These are phyloP conservation scores for Staphylotrichum longicolle DNA, from an alignment of 495 filamentous ascomycete genomes.

Conservation along the genomic window DNA sequence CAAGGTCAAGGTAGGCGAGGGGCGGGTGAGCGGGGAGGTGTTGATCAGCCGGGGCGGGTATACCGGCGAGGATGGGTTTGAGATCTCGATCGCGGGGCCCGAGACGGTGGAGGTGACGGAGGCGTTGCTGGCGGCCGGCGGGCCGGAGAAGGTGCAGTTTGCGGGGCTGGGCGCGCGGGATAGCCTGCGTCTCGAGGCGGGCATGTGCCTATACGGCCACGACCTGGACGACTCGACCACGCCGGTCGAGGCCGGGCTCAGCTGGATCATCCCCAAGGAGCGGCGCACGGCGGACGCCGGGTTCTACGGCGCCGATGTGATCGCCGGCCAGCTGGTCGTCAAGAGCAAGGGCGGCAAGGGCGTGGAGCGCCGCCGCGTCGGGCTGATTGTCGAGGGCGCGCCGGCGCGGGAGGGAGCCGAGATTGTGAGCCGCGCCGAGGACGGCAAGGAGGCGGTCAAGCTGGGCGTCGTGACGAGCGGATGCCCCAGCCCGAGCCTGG, in stretches of 20 bases:
- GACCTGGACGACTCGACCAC: conserved; percentile 88
- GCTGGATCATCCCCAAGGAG: conserved; percentile 81
- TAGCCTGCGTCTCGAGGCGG: conserved; percentile 88
- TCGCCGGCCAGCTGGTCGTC: conserved; percentile 68
- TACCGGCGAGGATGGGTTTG: conserved; percentile 97
- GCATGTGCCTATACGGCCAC: conserved; percentile 98
- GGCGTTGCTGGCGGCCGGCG: conserved; percentile 61
- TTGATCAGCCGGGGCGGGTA: conserved; percentile 87
- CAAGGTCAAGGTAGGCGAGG: conserved; percentile 42
- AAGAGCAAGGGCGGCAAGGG: conserved; percentile 63
- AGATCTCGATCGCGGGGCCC: conserved; percentile 75
- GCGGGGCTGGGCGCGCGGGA: conserved; percentile 90
- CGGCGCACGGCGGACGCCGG: conserved; percentile 59
- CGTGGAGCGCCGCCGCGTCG: conserved; percentile 72
- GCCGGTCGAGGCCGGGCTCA: conserved; percentile 76
- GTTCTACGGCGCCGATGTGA: conserved; percentile 73
- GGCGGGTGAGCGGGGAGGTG: conserved; percentile 47
- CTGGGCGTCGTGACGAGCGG: conserved; percentile 78
- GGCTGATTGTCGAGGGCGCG: conserved; percentile 78
- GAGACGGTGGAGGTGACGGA: conserved; percentile 55
- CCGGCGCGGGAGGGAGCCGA: conserved; percentile 87
- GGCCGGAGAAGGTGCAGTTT: conserved; percentile 63
- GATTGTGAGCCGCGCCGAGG: conserved; percentile 56
- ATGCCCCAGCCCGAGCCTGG: conserved; percentile 80
- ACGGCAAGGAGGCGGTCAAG: conserved; percentile 38